Percentiles rank a stretch among this genome's conserved stretches.
These are phyloP conservation scores for Corymbia calophylla DNA, from an alignment of 441 rosid species.

Conservation along the genomic window DNA sequence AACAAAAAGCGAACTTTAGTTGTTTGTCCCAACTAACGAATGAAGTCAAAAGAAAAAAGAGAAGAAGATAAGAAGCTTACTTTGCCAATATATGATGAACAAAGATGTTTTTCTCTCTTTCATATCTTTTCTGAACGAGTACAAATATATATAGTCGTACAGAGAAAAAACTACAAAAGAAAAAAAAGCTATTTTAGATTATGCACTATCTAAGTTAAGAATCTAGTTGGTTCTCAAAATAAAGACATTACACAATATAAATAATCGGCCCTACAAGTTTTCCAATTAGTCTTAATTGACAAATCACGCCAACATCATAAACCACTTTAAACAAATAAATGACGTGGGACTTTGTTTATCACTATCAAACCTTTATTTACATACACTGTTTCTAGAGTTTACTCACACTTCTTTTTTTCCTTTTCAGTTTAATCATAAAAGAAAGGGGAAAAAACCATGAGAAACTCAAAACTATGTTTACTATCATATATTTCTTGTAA, in stretches of 20 bases:
- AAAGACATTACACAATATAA: neutral
- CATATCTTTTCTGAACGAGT: neutral
- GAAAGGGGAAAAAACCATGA: neutral
- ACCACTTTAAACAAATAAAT: no score
- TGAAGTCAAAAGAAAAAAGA: neutral
- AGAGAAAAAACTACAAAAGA: neutral
- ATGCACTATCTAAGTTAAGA: neutral
- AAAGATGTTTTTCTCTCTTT: neutral
- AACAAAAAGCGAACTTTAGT: neutral
- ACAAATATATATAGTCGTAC: neutral
- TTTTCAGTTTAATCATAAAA: no score
- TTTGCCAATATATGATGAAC: neutral
- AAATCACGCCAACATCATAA: neutral
- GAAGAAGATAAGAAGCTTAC: neutral
- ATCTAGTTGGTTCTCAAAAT: neutral
- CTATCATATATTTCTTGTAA: no score
- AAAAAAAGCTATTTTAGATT: neutral
- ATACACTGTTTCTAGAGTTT: neutral
- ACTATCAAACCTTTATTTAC: neutral
- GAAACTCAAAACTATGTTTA: neutral
- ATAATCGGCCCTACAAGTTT: neutral
- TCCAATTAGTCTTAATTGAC: neutral
- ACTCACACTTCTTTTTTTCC: neutral
- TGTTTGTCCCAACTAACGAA: neutral
- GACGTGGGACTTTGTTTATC: neutral